These are phyloP conservation scores for Carnegiea gigantea DNA, from an alignment of 179 eudicot genomes.

Conservation along the genomic window DNA sequence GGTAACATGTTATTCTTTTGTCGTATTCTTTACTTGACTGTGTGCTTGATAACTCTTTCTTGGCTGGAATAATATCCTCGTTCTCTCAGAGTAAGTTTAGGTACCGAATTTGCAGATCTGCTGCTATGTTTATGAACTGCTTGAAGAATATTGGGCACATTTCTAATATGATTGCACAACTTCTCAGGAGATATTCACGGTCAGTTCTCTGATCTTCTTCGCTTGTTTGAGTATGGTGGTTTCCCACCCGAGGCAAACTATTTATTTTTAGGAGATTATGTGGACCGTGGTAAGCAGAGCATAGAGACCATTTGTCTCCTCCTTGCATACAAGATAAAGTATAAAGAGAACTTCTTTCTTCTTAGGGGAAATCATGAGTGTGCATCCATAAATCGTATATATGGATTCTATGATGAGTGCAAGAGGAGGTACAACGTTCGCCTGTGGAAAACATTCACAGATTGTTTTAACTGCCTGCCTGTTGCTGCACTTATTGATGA, in stretches of 20 bases:
- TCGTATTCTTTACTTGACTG: background rate
- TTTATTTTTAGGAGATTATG: slow-evolving; percentile 76
- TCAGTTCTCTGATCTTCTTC: slow-evolving; percentile 73
- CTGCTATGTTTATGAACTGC: too few species aligned
- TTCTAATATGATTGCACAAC: slow-evolving; percentile 19
- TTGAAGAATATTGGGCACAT: background rate
- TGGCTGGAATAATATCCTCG: background rate
- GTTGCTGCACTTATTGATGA: slow-evolving; percentile 78
- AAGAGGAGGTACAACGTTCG: slow-evolving; percentile 79
- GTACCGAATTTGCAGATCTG: too few species aligned
- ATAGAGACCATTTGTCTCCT: slow-evolving; percentile 81
- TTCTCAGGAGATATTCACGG: slow-evolving; percentile 71
- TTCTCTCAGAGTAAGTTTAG: too few species aligned
- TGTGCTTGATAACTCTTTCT: background rate
- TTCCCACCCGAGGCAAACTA: slow-evolving; percentile 72
- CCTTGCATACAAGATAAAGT: slow-evolving; percentile 75
- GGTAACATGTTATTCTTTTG: too few species aligned
- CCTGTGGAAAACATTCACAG: slow-evolving; percentile 72
- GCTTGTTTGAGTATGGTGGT: slow-evolving; percentile 84
- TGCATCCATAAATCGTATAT: slow-evolving; percentile 80
- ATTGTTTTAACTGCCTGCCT: slow-evolving; percentile 73
- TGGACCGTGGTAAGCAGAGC: slow-evolving; percentile 86
- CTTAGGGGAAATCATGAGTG: slow-evolving; percentile 84
- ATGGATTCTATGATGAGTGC: slow-evolving; percentile 79
- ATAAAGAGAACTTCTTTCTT: slow-evolving; percentile 79